These are phyloP conservation scores for Globisporangium okanoganense DNA, from an alignment of 352 stramenopile species.

Conservation along the genomic window DNA sequence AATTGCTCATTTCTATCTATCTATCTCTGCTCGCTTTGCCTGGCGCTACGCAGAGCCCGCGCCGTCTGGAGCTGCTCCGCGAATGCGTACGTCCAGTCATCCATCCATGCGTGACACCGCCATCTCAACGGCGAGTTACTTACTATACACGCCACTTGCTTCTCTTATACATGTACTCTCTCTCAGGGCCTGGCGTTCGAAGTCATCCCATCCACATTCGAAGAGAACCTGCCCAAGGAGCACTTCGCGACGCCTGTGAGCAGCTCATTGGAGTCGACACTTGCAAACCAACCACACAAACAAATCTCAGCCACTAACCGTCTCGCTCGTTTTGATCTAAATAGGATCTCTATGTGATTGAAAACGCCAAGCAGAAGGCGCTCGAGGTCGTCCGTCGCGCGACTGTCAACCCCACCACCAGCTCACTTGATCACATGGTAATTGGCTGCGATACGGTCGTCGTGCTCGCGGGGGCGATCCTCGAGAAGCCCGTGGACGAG, in stretches of 20 bases:
- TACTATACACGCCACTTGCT: not conserved
- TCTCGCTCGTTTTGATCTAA: not conserved
- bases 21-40: not conserved
- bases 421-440: slow-evolving; percentile 30
- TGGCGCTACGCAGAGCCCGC: slow-evolving; percentile 44
- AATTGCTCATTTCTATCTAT: not conserved
- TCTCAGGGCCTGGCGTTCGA: slow-evolving; percentile 67
- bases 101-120: not conserved
- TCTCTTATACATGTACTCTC: not conserved
- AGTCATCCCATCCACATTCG: slow-evolving; percentile 77
- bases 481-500: slow-evolving; percentile 88
- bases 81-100: slow-evolving; percentile 46
- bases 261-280: not conserved
- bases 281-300: not conserved
- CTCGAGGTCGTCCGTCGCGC: slow-evolving; percentile 61
- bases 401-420: slow-evolving; percentile 2
- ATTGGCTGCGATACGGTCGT: slow-evolving; percentile 90
- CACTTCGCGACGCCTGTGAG: slow-evolving; percentile 53
- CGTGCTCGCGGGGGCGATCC: slow-evolving; percentile 75
- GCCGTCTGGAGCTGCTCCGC: slow-evolving; percentile 63
- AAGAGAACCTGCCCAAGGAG: slow-evolving; percentile 78
- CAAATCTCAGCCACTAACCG: not conserved
- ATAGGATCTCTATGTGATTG: slow-evolving; percentile 66
- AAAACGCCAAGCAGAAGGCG: slow-evolving; percentile 78
- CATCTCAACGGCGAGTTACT: not conserved